Percentiles rank a stretch among this genome's conserved stretches.
These are phyloP conservation scores for Gossypium davidsonii DNA, from an alignment of 441 rosid species.

Conservation along the genomic window DNA sequence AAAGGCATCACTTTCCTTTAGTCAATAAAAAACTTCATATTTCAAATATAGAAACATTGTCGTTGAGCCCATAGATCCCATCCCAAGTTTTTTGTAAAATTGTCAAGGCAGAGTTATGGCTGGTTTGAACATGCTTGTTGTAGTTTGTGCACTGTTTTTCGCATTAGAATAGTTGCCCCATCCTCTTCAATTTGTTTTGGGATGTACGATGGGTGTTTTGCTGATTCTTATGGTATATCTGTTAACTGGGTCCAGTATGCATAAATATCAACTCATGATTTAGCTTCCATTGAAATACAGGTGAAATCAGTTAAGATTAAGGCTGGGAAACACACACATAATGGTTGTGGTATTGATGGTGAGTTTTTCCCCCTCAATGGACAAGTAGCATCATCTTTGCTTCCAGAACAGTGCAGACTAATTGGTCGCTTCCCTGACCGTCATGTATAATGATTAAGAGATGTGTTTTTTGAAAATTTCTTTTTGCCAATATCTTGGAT, in stretches of 20 bases:
- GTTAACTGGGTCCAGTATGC: background rate
- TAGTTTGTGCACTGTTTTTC: background rate
- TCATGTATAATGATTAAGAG: constrained; percentile 26
- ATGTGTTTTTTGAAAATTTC: constrained; percentile 2
- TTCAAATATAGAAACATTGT: background rate
- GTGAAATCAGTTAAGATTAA: constrained; percentile 85
- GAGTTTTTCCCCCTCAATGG: constrained; percentile 85
- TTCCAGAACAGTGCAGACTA: constrained; percentile 93
- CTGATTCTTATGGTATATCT: background rate
- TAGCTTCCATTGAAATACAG: constrained; percentile 31
- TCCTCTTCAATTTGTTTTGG: background rate
- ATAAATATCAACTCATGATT: background rate
- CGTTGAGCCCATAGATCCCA: background rate
- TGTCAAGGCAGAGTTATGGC: background rate
- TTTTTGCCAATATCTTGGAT: constrained; percentile 16
- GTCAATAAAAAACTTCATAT: background rate
- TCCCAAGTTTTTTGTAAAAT: background rate
- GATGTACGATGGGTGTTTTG: background rate
- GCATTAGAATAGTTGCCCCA: background rate
- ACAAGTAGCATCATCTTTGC: constrained; percentile 67
- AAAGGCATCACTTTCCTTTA: constrained; percentile 15
- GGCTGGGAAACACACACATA: constrained; percentile 69
- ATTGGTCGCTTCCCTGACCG: constrained; percentile 60
- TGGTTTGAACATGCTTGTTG: background rate
- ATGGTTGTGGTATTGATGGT: constrained; percentile 91